phyloP scores from a whole-genome alignment of 768 basidiomycete genomes.

The Porphyrellus cyaneotinctus region DNA sequence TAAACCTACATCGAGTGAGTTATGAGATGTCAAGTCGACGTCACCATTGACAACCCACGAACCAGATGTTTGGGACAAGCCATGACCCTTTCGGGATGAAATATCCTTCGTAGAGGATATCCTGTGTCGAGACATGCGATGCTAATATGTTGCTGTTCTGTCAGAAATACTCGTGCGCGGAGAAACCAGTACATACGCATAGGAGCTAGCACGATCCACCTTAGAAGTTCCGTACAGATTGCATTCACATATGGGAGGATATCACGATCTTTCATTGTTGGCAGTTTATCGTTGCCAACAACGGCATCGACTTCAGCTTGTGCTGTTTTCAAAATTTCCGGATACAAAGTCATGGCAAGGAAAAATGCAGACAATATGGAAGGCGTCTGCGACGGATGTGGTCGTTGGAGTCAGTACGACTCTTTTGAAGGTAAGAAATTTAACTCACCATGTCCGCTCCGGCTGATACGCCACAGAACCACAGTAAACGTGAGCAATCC shows the following conservation, averaged over 20 bases:
- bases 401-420: background rate
- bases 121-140: no score
- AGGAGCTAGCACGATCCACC: no score
- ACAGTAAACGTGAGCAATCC: background rate
- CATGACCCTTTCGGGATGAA: no score
- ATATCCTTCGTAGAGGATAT: no score
- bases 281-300: background rate
- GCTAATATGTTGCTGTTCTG: no score
- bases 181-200: no score
- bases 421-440: background rate
- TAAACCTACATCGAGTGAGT: no score
- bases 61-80: no score
- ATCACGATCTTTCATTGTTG: background rate
- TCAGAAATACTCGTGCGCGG: no score
- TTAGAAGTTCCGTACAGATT: no score
- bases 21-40: no score
- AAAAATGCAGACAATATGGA: background rate
- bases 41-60: no score
- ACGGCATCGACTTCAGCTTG: background rate
- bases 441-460: background rate
- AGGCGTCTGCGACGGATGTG: background rate
- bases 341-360: background rate
- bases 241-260: background rate
- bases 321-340: background rate
- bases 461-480: background rate